A percentile compares a stretch with the other conserved stretches of the same genome.
These are phyloP conservation scores for Echria macrotheca DNA, from an alignment of 495 filamentous ascomycete genomes.

Conservation along the genomic window DNA sequence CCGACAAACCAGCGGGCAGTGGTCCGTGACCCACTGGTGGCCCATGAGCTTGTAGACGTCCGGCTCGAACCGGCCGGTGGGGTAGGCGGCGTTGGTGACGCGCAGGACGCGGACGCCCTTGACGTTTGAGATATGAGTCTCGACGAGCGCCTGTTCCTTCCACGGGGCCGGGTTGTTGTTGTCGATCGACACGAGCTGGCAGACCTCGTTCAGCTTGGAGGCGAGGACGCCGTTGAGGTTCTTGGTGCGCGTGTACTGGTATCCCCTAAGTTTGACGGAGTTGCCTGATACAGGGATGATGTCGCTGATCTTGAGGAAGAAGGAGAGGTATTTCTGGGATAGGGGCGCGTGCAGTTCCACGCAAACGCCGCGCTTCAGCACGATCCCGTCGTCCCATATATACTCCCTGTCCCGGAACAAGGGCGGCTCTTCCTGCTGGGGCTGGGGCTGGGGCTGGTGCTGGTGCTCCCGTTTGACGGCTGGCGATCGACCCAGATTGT, in stretches of 20 bases:
- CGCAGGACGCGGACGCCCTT: conserved; percentile 36
- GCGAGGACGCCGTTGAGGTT: conserved; percentile 4
- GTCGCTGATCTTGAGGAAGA: conserved; percentile 12
- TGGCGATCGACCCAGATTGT: too few relatives aligned
- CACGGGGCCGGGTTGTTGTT: conserved; percentile 33
- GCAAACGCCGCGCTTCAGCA: background rate
- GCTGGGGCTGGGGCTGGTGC: background rate
- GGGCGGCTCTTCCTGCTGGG: background rate
- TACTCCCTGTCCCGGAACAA: background rate
- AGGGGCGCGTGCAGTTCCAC: background rate
- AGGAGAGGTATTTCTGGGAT: background rate
- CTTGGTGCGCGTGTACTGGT: background rate
- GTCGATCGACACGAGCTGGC: conserved; percentile 44
- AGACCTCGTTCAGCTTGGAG: conserved; percentile 30
- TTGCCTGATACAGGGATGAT: background rate
- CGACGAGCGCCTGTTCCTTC: conserved; percentile 41
- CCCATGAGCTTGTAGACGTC: background rate
- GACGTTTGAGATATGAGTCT: conserved; percentile 33
- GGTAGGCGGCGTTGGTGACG: conserved; percentile 50
- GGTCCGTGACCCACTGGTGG: conserved; percentile 18
- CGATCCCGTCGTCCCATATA: background rate
- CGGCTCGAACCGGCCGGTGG: conserved; percentile 23
- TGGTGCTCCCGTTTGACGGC: too few relatives aligned
- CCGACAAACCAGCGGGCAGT: conserved; percentile 35
- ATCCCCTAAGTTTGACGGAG: conserved; percentile 5